Percentiles rank a stretch among this genome's conserved stretches.
Evolutionary conservation across 1,284 basidiomycete species (phyloP).

Genomic region (Cryptococcus amylolentus): DNA sequence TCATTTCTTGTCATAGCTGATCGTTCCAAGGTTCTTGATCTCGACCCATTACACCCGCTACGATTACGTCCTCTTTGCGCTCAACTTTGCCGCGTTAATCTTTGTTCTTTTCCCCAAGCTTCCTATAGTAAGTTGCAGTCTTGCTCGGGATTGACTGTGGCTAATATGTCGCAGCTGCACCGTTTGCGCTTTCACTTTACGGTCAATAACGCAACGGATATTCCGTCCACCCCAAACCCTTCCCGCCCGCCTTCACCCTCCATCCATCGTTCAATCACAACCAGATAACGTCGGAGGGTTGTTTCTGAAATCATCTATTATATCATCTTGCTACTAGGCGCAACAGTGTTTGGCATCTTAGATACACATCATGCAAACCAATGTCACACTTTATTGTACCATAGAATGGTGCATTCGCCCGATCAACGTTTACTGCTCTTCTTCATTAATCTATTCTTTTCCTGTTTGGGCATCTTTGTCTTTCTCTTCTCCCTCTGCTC

Average conservation of each 20-base stretch:
- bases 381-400: background rate
- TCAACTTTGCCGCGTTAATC: constrained; percentile 83
- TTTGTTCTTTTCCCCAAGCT: constrained; percentile 88
- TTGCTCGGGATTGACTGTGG: background rate
- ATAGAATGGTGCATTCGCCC: background rate
- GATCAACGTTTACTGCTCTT: constrained; percentile 15
- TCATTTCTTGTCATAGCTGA: background rate
- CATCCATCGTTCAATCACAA: constrained; percentile 4
- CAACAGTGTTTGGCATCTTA: no score
- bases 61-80: constrained; percentile 83
- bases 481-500: constrained; percentile 83
- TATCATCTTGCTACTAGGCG: no score
- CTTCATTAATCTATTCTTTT: constrained; percentile 83
- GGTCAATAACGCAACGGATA: constrained; percentile 20
- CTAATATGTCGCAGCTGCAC: constrained; percentile 37
- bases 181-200: constrained; percentile 49
- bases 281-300: constrained; percentile 2
- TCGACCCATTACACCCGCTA: constrained; percentile 99
- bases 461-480: constrained; percentile 87
- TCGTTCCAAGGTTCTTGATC: constrained; percentile 71
- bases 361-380: no score
- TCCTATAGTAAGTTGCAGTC: constrained; percentile 54
- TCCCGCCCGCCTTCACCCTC: constrained; percentile 42
- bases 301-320: no score
- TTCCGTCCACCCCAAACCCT: constrained; percentile 33